A percentile compares a stretch with the other conserved stretches of the same genome.
phyloP scores from a whole-genome alignment of 73 alveolate genomes.

The Uronychia binucleata region DNA sequence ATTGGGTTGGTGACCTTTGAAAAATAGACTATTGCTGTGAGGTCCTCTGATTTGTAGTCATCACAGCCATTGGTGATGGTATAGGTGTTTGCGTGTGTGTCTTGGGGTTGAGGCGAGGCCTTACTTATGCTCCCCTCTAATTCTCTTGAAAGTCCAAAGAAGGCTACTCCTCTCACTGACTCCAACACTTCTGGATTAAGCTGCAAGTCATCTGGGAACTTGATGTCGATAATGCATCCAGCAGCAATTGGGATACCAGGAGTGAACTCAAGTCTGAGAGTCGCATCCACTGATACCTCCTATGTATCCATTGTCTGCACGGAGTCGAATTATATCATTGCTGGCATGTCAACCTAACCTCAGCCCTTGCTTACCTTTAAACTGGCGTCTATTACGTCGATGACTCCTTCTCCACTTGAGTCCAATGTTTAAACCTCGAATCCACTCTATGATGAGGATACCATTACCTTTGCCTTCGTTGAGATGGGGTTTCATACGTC shows the following conservation, averaged over 20 bases:
- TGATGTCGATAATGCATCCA: neutral
- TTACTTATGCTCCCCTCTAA: neutral
- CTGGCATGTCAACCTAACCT: neutral
- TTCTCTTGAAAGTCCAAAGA: neutral
- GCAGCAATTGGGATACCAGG: neutral
- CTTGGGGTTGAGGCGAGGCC: neutral
- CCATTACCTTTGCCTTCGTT: neutral
- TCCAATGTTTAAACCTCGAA: neutral
- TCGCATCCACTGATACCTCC: neutral
- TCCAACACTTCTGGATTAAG: neutral
- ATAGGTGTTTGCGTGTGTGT: neutral
- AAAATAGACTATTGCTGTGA: neutral
- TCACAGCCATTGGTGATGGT: slow-evolving; percentile 2
- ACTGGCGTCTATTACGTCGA: neutral
- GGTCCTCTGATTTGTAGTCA: neutral
- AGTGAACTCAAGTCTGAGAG: neutral
- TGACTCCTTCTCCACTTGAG: neutral
- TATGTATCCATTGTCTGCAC: neutral
- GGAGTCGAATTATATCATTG: neutral
- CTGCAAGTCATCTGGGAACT: neutral
- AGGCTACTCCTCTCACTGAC: neutral
- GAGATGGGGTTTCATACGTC: neutral
- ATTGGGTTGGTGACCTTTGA: neutral
- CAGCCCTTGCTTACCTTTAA: neutral
- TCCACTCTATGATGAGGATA: neutral